Percentiles rank a stretch among this genome's conserved stretches.
These are phyloP conservation scores for Pseudogymnoascus sp. DNA, from an alignment of 2,329 filamentous ascomycete species.

Conservation along the genomic window DNA sequence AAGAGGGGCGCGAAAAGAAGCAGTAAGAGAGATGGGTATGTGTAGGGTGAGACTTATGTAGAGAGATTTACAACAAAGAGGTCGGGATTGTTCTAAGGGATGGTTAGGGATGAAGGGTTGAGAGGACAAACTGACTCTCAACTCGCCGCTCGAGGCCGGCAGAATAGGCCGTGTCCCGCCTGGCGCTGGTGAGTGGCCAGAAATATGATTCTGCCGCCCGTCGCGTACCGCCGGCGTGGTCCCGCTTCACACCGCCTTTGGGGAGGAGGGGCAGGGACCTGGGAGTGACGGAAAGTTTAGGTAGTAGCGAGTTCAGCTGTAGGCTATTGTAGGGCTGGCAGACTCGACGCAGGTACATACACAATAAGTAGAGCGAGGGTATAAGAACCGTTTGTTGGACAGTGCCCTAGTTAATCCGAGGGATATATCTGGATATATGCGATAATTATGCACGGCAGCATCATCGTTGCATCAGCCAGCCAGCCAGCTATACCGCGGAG, in stretches of 20 bases:
- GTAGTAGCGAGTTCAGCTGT: too few relatives aligned
- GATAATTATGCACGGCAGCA: not conserved
- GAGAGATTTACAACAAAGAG: not conserved
- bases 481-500: not conserved
- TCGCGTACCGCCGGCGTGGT: not conserved
- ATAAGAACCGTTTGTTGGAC: not conserved
- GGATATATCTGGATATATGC: not conserved
- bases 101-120: not conserved
- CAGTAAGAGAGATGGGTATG: not conserved
- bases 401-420: not conserved
- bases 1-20: not conserved
- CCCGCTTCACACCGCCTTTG: not conserved
- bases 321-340: too few relatives aligned
- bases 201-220: not conserved
- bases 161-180: constrained; percentile 1
- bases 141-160: not conserved
- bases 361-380: too few relatives aligned
- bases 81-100: not conserved
- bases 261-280: not conserved
- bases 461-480: not conserved
- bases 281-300: too few relatives aligned
- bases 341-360: too few relatives aligned
- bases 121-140: not conserved
- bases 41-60: not conserved
- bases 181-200: not conserved